Evolutionary conservation across 805 yeast genomes (phyloP).

Genomic region (Limtongia smithiae): DNA sequence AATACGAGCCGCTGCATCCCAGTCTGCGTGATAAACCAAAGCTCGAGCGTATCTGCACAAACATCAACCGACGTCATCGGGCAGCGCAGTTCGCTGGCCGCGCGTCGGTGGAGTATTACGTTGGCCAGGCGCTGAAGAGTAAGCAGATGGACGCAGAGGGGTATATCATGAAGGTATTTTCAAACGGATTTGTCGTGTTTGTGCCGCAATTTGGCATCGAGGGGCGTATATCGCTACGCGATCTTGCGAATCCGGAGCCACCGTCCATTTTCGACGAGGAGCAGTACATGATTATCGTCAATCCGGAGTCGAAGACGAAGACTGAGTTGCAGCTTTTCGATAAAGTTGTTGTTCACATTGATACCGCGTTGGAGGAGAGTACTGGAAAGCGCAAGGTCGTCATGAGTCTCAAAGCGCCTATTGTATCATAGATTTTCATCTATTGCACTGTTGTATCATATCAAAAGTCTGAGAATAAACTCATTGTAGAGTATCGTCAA

Average conservation of each 20-base stretch:
- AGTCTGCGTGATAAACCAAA: conserved; percentile 82
- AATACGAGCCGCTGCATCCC: conserved; percentile 77
- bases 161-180: conserved; percentile 84
- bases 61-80: conserved; percentile 90
- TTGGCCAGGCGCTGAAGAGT: conserved; percentile 93
- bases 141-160: conserved; percentile 81
- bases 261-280: conserved; percentile 74
- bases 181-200: conserved; percentile 89
- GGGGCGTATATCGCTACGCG: conserved; percentile 80
- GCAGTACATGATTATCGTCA: conserved; percentile 61
- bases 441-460: too few relatives aligned
- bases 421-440: too few relatives aligned
- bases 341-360: conserved; percentile 76
- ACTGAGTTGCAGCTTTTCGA: conserved; percentile 69
- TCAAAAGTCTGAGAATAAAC: too few relatives aligned
- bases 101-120: conserved; percentile 95
- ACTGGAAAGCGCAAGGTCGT: conserved; percentile 93
- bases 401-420: conserved; percentile 40
- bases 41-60: conserved; percentile 83
- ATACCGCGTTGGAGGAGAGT: conserved; percentile 74
- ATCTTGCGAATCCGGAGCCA: conserved; percentile 59
- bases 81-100: conserved; percentile 99
- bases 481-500: too few relatives aligned
- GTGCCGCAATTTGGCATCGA: conserved; percentile 97
- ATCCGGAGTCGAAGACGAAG: conserved; percentile 44